phyloP scores from a whole-genome alignment of 352 stramenopile species.

The Phytophthora sp. region DNA sequence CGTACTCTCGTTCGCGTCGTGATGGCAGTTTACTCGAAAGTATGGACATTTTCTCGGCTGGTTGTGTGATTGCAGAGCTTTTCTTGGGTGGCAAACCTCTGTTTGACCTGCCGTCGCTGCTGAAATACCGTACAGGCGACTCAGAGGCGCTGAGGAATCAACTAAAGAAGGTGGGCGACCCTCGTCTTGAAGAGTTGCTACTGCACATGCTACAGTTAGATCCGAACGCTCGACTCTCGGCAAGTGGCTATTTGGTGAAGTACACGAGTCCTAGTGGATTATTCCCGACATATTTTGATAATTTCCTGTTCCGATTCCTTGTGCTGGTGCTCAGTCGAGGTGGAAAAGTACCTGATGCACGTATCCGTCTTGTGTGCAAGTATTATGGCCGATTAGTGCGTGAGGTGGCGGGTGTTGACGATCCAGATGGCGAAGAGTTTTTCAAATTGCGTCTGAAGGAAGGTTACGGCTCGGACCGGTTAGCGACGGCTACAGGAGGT shows the following conservation, averaged over 20 bases:
- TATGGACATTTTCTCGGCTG: constrained; percentile 99
- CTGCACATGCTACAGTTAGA: constrained; percentile 95
- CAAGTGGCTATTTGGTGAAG: constrained; percentile 89
- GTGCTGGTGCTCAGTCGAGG: constrained; percentile 80
- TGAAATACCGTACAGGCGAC: constrained; percentile 87
- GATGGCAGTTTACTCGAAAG: constrained; percentile 79
- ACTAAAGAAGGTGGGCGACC: constrained; percentile 94
- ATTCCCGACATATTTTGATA: constrained; percentile 89
- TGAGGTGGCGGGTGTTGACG: constrained; percentile 91
- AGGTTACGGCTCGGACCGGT: constrained; percentile 79
- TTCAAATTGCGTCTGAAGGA: constrained; percentile 88
- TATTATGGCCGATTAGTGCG: constrained; percentile 93
- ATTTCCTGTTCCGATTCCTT: constrained; percentile 91
- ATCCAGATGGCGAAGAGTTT: constrained; percentile 90
- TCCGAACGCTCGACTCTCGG: constrained; percentile 83
- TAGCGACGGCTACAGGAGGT: constrained; percentile 47
- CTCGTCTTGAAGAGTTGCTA: constrained; percentile 88
- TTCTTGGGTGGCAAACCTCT: constrained; percentile 96
- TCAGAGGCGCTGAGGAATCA: constrained; percentile 76
- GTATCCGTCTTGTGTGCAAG: constrained; percentile 92
- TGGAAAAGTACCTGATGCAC: constrained; percentile 90
- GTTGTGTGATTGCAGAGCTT: constrained; percentile 97
- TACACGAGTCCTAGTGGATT: constrained; percentile 70
- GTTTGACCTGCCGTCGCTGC: constrained; percentile 93
- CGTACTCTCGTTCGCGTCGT: constrained; percentile 50